Base-by-base conservation (phyloP, 768 basidiomycete species). In the Mycena venus region DNA sequence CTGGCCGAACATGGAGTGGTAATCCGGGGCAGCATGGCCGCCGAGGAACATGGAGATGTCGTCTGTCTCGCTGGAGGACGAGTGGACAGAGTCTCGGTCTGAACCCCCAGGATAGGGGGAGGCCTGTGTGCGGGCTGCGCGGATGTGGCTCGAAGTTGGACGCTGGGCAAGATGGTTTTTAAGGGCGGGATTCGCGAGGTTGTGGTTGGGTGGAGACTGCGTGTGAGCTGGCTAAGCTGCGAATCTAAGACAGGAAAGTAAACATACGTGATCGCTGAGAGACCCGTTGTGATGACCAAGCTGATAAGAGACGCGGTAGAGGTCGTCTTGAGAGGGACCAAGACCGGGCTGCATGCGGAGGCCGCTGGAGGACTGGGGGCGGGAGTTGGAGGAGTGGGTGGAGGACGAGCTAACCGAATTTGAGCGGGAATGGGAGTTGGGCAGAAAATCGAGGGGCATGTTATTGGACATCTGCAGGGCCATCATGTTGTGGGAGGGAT, bases 41-140 rank as follows among this genome's bases (percentile, higher is more conserved):
- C 86, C 85, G 69, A 95, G 88, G 84, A 91, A 95, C 91, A 95
- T 92, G 77, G 93, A 88, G 75, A 95, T 88, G 81, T 96, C 95
- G 78, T 96, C 95, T n/a, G 95, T 92, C 85, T 96, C 95, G 84
- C 92, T 93, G 66, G 94, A 95, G 51, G 94, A 95, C 14, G 95
- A 95, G 79, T 96, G 94, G 75, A 95, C 93, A 80, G 92, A 93
- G 86, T 95, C 49, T 27, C 94, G 15, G 93, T 91, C 80, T 96
- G 49, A 51, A 1, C 49, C 95, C 74, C 95, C 91, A 66, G 94
- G 93, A 83, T 96, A 96, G 55, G 95, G 95, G 66, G 95, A 95
- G 32, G 95, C 92, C 53, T 92, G 92, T 51, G 90, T 92, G 76
- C 95, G 92, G 76, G 94, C 69, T n/a, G 62, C 94, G 76, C 95